phyloP scores from a whole-genome alignment of 257 asterid species.

The Thymus quinquecostatus region DNA sequence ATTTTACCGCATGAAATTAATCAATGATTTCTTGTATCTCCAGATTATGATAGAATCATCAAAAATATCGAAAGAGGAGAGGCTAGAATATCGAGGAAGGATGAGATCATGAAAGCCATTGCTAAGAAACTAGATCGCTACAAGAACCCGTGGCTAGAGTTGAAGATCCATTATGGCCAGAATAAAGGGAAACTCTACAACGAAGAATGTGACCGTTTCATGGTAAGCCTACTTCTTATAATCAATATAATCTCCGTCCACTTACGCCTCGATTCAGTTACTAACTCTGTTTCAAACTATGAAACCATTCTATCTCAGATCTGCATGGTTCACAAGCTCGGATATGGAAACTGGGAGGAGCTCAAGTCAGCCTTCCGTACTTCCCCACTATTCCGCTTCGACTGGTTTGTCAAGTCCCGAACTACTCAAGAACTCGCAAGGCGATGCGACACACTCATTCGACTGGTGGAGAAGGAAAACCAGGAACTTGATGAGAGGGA shows the following conservation, averaged over 20 bases:
- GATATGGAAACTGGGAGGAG: conserved; percentile 99
- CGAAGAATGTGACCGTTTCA: conserved; percentile 96
- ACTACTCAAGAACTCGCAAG: conserved; percentile 98
- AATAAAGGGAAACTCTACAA: conserved; percentile 95
- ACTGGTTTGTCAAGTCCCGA: conserved; percentile 99
- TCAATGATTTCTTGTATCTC: conserved; percentile 25
- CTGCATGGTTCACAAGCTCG: conserved; percentile 97
- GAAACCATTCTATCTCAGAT: conserved; percentile 46
- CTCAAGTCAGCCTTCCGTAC: conserved; percentile 95
- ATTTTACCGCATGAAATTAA: conserved; percentile 13
- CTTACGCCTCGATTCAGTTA: background rate
- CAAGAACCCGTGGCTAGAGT: conserved; percentile 91
- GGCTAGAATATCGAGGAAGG: conserved; percentile 86
- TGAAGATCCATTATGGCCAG: conserved; percentile 94
- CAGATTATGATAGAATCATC: conserved; percentile 89
- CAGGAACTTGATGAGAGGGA: conserved; percentile 95
- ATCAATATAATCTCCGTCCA: background rate
- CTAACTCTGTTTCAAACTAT: background rate
- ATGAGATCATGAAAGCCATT: conserved; percentile 92
- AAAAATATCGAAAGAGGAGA: conserved; percentile 96
- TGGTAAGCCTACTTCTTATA: conserved; percentile 51
- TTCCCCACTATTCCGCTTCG: conserved; percentile 88
- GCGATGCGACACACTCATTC: conserved; percentile 93
- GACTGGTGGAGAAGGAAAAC: conserved; percentile 92
- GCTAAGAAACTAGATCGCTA: conserved; percentile 91